Evolutionary conservation across 148 eudicot genomes (phyloP), one percentile per base, ranked within the genome.

Genomic region (Linanthus parryae): DNA sequence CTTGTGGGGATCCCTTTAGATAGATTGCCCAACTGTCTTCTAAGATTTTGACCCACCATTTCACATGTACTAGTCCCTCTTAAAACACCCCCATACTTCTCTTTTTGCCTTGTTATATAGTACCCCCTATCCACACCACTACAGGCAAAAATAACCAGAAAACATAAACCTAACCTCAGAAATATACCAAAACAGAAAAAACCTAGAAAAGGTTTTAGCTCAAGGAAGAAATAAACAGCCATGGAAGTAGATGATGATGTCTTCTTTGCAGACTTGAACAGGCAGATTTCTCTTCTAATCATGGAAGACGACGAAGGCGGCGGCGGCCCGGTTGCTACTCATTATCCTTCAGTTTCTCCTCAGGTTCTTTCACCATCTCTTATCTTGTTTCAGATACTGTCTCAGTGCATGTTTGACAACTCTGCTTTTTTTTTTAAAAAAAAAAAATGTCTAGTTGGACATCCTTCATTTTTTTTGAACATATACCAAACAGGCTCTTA

Each of bases 261-360:
- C 19, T 82, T 74, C 59, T 79, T 70, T 72, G 83, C 81, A 54
- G 86, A 88, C 34, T 48, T 88, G 36, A 88, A 77, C 70, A 77
- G 73, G 62, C 96, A 79, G 63, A 81, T 88, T 56, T 84, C 86
- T 47, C 83, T 84, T 36, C 65, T 88, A 2, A 81, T 88, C 47
- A 83, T 81, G 76, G 96, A 88, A 16, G 94, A 84, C 27, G 87
- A 82, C 12, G 73, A 79, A 2, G 72, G 78, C 13, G 68, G 77
- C 7, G 73, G 64, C 1, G 58, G 52, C 48, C 52, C 66, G 0
- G 52, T 64, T 54, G 29, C 73, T 5, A n/a, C n/a, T n/a, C 80
- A 47, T 46, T 63, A 15, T 44, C 47, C 81, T 51, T 66, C 80
- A 3, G 39, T 58, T 61, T 65, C 76, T 56, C 64, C 57, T 41